A percentile compares a stretch with the other conserved stretches of the same genome.
Evolutionary conservation across 352 stramenopile species (phyloP).

Genomic region (Lagenidium sp.): DNA sequence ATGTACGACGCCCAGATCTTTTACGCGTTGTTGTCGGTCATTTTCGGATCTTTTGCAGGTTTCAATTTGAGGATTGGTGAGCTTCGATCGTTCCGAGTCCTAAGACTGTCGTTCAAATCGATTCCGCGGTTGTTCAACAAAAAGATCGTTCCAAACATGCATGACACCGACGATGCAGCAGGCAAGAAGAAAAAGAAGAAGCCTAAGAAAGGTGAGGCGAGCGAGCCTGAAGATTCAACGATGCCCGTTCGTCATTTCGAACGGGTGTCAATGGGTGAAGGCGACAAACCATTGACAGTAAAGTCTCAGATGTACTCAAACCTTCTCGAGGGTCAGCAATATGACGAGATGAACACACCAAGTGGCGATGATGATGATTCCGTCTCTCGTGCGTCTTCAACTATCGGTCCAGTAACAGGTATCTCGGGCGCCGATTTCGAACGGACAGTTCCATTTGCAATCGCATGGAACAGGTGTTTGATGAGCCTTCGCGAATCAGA

Average conservation of each 20-base stretch:
- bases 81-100: conserved; percentile 73
- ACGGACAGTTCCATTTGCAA: conserved; percentile 74
- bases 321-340: conserved; percentile 45
- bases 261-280: conserved; percentile 67
- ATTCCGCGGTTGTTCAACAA: conserved; percentile 83
- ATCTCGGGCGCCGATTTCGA: conserved; percentile 73
- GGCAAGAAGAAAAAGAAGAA: conserved; percentile 69
- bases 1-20: conserved; percentile 85
- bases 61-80: conserved; percentile 82
- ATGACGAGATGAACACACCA: conserved; percentile 53
- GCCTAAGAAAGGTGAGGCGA: conserved; percentile 29
- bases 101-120: conserved; percentile 76
- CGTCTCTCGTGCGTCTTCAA: conserved; percentile 30
- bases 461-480: conserved; percentile 79
- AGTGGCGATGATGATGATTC: conserved; percentile 51
- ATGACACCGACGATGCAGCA: conserved; percentile 36
- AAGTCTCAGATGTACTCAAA: conserved; percentile 79
- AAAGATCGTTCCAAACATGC: conserved; percentile 79
- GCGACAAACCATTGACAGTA: conserved; percentile 61
- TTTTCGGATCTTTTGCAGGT: conserved; percentile 70
- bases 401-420: conserved; percentile 56
- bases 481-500: conserved; percentile 63
- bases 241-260: conserved; percentile 73
- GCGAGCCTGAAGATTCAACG: conserved; percentile 35
- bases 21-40: conserved; percentile 61